Base-by-base conservation (phyloP, 73 alveolate species). In the Uronychia setigera region DNA sequence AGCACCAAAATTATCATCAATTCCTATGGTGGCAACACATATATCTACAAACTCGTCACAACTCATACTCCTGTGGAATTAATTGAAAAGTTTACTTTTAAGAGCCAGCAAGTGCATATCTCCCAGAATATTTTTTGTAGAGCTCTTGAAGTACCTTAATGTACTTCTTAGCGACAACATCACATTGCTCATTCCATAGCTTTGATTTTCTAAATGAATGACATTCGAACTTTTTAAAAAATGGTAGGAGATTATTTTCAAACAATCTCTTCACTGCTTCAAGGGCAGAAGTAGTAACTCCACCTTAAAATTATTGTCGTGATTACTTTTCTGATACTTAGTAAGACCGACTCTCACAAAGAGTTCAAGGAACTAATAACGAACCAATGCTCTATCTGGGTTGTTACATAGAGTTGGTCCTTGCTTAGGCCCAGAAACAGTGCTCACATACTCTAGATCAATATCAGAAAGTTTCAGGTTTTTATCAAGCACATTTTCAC, bases 61-160 rank as follows among this genome's bases (percentile, higher is more conserved):
- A 29, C 92, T 91, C 89, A 93, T 91, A 82, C 77, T 88, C 87
- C 94, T 0, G 88, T 33, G 60, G 92, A 91, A 95, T 88, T 91
- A 82, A n/a, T n/a, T n/a, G n/a, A n/a, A n/a, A n/a, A n/a, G n/a
- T n/a, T n/a, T 78, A 93, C 60, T 79, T 88, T 26, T 81, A 35
- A 60, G 84, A 58, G n/a, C 97, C 97, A 59, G 97, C 96, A 13
- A 87, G 78, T 5, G 95, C 92, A 30, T 93, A 78, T 74, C 87
- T 91, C 26, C 95, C 95, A 26, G 84, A 32, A 78, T 77, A 90
- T 59, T 85, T 90, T 26, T 31, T 25, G 60, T 78, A 90, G 30
- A 90, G 33, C 5, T 76, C 85, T 1, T 80, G 31, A 27, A 86
- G 32, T 29, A 67, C 59, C 74, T 74, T 75, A 25, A 28, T 29